Evolutionary conservation across 2,329 filamentous ascomycete genomes (phyloP), one percentile per base, ranked within the genome.

Genomic region (Hyphodiscus sp.): DNA sequence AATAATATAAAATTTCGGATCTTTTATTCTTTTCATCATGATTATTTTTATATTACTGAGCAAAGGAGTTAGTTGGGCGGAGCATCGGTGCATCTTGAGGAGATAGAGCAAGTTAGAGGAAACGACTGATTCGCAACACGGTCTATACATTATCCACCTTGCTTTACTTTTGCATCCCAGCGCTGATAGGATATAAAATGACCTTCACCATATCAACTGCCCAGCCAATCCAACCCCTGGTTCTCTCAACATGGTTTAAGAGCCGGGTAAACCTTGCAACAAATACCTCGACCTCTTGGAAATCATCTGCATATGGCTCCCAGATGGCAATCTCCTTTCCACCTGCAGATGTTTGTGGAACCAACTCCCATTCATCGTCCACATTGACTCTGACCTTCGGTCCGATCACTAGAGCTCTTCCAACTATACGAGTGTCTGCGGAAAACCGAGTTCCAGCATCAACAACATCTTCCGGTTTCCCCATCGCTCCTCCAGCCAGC

Each of bases 391-490:
- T 69, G 45, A 82, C 67, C 51, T 75, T 79, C 7, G 83, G 82
- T 0, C 80, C 81, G 45, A 87, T 71, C 29, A 76, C 72, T 49
- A 88, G 69, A 2, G 76, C 75, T 52, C 83, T 71, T 1, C 84
- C 83, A 9, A 75, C 69, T 46, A 86, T 76, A 29, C 68, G 65
- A 41, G 76, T 74, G 62, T 86, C 81, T 0, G 82, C 80, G 45
- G 83, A 74, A 33, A 87, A 72, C 44, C 83, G 73, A 16, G 81
- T 85, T 0, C 73, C 81, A 2, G 82, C 83, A 56, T 86, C 80
- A 1, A 87, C 74, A 1, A 87, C 84, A 62, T 86, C 81, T 30
- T 75, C 41, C 76, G 61, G 67, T 43, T 73, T 71, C 1, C 78
- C 81, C 57, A 77, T 70, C 1, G 73, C 77, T 2, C 71, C 74